Base-by-base conservation (phyloP, 2,329 filamentous ascomycete genomes). In the Nothophaeocryptopus gaeumannii region DNA sequence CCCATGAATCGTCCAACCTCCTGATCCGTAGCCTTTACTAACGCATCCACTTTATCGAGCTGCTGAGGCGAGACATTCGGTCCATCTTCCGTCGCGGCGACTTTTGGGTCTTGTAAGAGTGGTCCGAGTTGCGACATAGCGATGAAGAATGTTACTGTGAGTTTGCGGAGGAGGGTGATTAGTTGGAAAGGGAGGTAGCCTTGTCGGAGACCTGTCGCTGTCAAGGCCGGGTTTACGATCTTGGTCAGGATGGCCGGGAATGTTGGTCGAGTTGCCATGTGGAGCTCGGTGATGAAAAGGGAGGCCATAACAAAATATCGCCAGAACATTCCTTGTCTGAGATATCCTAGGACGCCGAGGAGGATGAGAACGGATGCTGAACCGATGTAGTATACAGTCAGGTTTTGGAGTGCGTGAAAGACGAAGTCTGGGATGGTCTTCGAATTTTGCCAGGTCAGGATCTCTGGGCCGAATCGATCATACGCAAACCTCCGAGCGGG, bases 161-260 rank as follows among this genome's bases (percentile, higher is more conserved):
- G 73, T 66, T 88, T 88, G 53, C 91, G 83, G 5, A 86, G 81
- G 5, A 97, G 79, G 11, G 78, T 73, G 50, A 96, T 79, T 59
- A 87, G 75, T 71, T 99, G 91, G 66, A 93, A 99, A 2, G 91
- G 92, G 3, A 97, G 78, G 58, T 86, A 88, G 3, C 85, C 80
- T 3, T 80, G 74, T 47, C 82, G 78, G 0, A 70, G 15, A 5
- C 66, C 58, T 13, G 70, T 74, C 46, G 60, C 71, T 8, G 57
- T 60, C 37, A 74, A 59, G n/a, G 74, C 68, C 32, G 77, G 79
- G 51, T 76, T 79, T 26, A 79, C 52, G 10, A 78, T 57, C 2
- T 67, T 64, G 1, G 73, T 70, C 16, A 79, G 63, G n/a, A 78
- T 48, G 0, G 59, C 45, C 1, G 74, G 73, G 38, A 70, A 69